A percentile compares a stretch with the other conserved stretches of the same genome.
Conservation (phyloP, 305 asterid species). For the Fraxinus latifolia region DNA sequence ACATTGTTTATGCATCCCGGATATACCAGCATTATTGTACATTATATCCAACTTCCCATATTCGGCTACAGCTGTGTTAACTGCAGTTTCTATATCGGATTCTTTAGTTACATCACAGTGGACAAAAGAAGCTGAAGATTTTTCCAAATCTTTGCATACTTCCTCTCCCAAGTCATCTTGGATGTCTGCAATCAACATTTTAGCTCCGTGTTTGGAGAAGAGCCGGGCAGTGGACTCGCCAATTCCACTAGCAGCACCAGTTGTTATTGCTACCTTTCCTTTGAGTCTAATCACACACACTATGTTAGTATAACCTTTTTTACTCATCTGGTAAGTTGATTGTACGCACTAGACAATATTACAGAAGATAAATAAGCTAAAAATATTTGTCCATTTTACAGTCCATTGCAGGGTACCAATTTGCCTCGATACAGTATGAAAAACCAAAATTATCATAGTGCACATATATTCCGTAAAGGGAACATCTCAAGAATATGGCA, state of each 20-base stretch:
- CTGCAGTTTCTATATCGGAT: neutral
- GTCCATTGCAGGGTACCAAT: neutral
- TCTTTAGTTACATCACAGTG: neutral
- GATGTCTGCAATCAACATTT: conserved; percentile 1
- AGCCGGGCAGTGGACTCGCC: conserved; percentile 7
- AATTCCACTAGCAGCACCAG: conserved; percentile 9
- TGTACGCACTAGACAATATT: neutral
- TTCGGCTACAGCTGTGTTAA: neutral
- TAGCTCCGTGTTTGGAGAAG: neutral
- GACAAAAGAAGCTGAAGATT: neutral
- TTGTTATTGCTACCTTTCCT: conserved; percentile 16
- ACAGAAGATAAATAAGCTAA: neutral
- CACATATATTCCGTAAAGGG: neutral
- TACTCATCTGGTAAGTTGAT: neutral
- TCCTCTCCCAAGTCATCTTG: conserved; percentile 7
- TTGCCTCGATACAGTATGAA: neutral
- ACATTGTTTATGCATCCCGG: neutral
- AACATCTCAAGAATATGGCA: neutral
- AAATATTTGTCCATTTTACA: neutral
- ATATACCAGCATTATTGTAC: conserved; percentile 4
- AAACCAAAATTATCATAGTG: neutral
- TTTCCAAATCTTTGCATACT: neutral
- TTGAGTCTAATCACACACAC: neutral
- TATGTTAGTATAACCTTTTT: neutral
- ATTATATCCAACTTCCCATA: conserved; percentile 1